Evolutionary conservation across 192 early-diverging fungal genomes (phyloP).

Genomic region (Backusella liffmaniae): DNA sequence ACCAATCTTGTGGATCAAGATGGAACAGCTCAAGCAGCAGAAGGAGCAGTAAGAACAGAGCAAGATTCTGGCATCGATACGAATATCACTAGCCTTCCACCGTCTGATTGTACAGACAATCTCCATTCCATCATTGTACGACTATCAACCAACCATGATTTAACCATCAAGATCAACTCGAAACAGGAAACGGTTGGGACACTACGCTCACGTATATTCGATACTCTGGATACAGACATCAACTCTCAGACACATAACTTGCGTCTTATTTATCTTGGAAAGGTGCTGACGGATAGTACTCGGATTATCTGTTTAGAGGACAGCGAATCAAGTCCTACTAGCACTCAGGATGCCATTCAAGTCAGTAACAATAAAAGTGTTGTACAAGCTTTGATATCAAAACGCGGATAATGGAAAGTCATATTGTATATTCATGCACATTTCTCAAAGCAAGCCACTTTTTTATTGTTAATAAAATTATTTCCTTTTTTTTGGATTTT

Average conservation of each 20-base stretch:
- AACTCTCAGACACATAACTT: conserved; percentile 24
- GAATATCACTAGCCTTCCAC: too few relatives aligned
- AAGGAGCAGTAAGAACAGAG: not conserved
- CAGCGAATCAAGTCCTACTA: not conserved
- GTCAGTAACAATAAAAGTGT: not conserved
- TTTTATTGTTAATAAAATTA: not conserved
- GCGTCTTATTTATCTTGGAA: conserved; percentile 51
- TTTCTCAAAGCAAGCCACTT: not conserved
- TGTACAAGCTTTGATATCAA: not conserved
- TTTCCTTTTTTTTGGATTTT: not conserved
- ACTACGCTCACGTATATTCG: conserved; percentile 26
- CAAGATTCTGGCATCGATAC: not conserved
- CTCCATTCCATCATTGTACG: conserved; percentile 27
- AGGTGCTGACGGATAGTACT: conserved; percentile 35
- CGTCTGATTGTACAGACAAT: not conserved
- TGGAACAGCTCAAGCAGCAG: not conserved
- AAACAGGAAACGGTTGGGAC: conserved; percentile 33
- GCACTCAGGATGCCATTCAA: not conserved
- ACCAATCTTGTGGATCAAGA: conserved; percentile 41
- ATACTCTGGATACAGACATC: conserved; percentile 7
- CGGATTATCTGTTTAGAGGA: not conserved
- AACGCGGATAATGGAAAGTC: not conserved
- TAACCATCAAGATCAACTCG: conserved; percentile 10
- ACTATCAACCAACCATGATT: conserved; percentile 32
- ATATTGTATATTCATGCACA: not conserved